Conservation (phyloP, 192 early-diverging fungal genomes). For the Piromyces sp. region DNA sequence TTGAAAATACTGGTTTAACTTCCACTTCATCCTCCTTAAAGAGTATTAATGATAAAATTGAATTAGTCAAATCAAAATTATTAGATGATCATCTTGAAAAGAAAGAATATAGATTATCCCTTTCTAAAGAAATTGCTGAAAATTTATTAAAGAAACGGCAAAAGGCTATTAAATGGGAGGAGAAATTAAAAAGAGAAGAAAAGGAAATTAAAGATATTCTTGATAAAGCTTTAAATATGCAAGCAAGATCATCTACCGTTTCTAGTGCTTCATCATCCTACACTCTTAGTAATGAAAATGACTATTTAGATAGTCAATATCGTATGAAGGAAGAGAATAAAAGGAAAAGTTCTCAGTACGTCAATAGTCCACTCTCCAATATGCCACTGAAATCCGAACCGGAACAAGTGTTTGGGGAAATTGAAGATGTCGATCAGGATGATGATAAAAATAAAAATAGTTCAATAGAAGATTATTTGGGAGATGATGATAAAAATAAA, state of each 20-base stretch:
- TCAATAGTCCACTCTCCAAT: not conserved
- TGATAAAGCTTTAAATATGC: not conserved
- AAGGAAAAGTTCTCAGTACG: not conserved
- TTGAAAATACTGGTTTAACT: not conserved
- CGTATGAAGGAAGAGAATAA: not conserved
- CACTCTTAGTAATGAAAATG: not conserved
- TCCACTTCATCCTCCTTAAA: not conserved
- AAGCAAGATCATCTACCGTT: not conserved
- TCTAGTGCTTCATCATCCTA: not conserved
- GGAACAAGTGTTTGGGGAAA: not conserved
- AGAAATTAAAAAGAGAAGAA: not conserved
- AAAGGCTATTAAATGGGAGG: not conserved
- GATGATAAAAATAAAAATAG: not conserved
- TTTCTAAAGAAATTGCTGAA: not conserved
- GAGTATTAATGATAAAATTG: not conserved
- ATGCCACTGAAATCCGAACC: not conserved
- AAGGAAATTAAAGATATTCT: not conserved
- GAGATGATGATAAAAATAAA: not conserved
- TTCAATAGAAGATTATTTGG: not conserved
- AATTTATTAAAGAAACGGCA: not conserved
- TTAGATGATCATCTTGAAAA: not conserved
- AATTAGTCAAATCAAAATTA: not conserved
- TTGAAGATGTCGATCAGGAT: not conserved
- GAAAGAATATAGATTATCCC: not conserved
- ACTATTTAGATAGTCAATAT: not conserved